phyloP scores from a whole-genome alignment of 805 yeast species.

The Saturnispora diversa region DNA sequence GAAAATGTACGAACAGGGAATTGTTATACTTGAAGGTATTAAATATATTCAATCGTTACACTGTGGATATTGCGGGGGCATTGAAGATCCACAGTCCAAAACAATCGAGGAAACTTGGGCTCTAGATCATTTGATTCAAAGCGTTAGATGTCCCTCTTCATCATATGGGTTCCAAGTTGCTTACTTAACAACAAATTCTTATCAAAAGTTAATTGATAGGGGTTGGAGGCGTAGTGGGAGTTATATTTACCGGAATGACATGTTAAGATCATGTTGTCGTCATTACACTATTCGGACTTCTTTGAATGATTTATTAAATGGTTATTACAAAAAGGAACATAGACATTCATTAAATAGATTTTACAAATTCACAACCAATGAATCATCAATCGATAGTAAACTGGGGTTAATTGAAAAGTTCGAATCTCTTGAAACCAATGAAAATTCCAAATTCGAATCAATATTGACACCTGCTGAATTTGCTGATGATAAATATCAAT shows the following conservation, averaged over 20 bases:
- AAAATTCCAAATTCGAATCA: conserved; percentile 4
- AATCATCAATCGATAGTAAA: neutral
- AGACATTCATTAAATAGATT: conserved; percentile 59
- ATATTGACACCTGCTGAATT: conserved; percentile 42
- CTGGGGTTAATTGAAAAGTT: conserved; percentile 1
- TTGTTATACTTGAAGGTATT: neutral
- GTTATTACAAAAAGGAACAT: conserved; percentile 50
- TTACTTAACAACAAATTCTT: conserved; percentile 35
- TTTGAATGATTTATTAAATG: conserved; percentile 31
- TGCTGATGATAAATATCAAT: conserved; percentile 49
- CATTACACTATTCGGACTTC: conserved; percentile 69
- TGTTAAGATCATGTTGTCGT: conserved; percentile 67
- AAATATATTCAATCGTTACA: conserved; percentile 35
- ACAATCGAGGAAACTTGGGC: conserved; percentile 25
- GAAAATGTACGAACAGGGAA: neutral
- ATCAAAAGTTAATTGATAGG: conserved; percentile 57
- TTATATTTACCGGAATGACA: conserved; percentile 51
- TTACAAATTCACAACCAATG: conserved; percentile 30
- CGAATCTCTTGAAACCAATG: neutral
- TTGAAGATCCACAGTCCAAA: conserved; percentile 26
- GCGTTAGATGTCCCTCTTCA: conserved; percentile 19
- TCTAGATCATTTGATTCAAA: conserved; percentile 15
- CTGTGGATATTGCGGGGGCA: conserved; percentile 67
- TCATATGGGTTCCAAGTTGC: conserved; percentile 22
- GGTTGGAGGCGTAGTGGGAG: conserved; percentile 79